A percentile compares a stretch with the other conserved stretches of the same genome.
phyloP scores from a whole-genome alignment of 192 early-diverging fungal species.

The Kappamyces sp. region DNA sequence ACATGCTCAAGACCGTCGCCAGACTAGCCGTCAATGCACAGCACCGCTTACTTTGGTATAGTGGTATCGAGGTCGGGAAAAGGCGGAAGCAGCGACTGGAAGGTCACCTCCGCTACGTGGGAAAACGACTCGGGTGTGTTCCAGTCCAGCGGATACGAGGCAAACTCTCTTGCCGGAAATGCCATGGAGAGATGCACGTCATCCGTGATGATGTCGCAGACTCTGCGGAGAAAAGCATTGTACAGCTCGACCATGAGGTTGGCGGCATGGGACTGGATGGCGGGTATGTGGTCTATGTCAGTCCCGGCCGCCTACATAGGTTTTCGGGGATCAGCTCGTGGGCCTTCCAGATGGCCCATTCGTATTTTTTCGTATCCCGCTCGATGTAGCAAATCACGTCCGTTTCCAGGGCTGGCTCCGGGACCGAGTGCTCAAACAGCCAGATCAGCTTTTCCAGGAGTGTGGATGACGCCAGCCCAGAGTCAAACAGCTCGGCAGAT shows the following conservation, averaged over 20 bases:
- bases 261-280: neutral
- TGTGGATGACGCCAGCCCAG: neutral
- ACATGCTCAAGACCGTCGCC: neutral
- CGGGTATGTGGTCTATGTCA: neutral
- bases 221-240: constrained; percentile 2
- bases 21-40: constrained; percentile 1
- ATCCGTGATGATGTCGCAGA: neutral
- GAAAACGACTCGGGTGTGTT: constrained; percentile 10
- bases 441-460: constrained; percentile 4
- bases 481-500: constrained; percentile 7
- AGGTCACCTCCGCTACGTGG: neutral
- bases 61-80: neutral
- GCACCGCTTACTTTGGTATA: neutral
- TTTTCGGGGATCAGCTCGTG: no score
- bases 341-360: constrained; percentile 1
- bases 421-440: constrained; percentile 4
- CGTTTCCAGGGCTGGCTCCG: neutral
- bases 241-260: constrained; percentile 12
- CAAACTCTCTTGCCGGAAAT: constrained; percentile 13
- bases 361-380: neutral
- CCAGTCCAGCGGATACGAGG: neutral
- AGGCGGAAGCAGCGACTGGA: no score
- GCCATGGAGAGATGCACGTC: neutral
- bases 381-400: neutral
- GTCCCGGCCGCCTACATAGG: neutral